These are phyloP conservation scores for Citrus cavaleriei DNA, from an alignment of 345 rosid genomes.

Conservation along the genomic window DNA sequence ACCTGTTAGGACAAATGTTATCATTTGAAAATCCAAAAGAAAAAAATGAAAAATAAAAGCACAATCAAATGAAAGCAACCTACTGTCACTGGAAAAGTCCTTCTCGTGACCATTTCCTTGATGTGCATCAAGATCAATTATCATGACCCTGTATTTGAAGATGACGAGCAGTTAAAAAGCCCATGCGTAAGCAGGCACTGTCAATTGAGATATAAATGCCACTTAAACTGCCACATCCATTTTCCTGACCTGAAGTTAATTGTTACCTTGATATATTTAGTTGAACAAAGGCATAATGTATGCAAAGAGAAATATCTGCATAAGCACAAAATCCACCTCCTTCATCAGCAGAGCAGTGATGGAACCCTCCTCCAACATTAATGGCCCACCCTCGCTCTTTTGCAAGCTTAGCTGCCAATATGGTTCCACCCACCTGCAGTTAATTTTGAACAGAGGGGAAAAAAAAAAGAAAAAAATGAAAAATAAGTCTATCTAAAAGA, in stretches of 20 bases:
- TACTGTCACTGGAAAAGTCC: constrained; percentile 81
- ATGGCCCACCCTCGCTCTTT: constrained; percentile 91
- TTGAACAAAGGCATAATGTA: constrained; percentile 68
- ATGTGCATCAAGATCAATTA: constrained; percentile 97
- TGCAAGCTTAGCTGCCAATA: constrained; percentile 87
- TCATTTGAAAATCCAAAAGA: constrained; percentile 15
- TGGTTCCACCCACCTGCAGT: constrained; percentile 86
- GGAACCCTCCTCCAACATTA: constrained; percentile 96
- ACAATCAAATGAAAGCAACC: constrained; percentile 3
- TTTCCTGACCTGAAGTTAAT: neutral
- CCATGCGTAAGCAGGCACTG: neutral
- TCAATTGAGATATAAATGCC: constrained; percentile 1
- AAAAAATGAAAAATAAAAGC: neutral
- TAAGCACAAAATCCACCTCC: constrained; percentile 96
- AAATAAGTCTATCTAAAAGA: neutral
- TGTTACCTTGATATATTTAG: constrained; percentile 65
- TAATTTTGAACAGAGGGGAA: constrained; percentile 9
- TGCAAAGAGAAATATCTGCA: constrained; percentile 89
- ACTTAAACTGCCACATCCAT: constrained; percentile 7
- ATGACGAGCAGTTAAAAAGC: constrained; percentile 4
- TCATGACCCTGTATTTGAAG: constrained; percentile 69
- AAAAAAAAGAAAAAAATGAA: neutral
- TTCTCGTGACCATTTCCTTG: constrained; percentile 98
- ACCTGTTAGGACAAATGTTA: constrained; percentile 38
- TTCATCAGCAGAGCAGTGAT: constrained; percentile 75